These are phyloP conservation scores for Stephanodiscus minutulus DNA, from an alignment of 108 stramenopile genomes.

Conservation along the genomic window DNA sequence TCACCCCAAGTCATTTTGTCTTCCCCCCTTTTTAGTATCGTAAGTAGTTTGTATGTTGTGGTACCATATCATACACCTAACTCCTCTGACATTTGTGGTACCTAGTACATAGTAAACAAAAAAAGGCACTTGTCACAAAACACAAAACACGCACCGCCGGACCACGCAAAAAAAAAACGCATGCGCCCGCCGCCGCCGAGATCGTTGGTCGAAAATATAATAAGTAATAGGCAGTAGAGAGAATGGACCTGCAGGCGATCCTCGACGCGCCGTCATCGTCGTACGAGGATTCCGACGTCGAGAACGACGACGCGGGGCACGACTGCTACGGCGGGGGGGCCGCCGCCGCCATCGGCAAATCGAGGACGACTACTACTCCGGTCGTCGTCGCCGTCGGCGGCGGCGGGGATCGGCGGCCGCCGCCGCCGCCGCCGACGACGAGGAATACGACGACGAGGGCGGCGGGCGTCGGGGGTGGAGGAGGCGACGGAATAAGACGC, in stretches of 20 bases:
- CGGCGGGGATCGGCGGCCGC: not conserved
- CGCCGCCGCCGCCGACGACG: not conserved
- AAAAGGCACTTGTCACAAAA: too few relatives aligned
- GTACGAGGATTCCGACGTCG: conserved; percentile 31
- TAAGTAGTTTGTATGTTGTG: too few relatives aligned
- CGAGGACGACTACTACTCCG: not conserved
- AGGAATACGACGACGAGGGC: not conserved
- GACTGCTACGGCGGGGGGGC: not conserved
- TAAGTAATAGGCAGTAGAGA: too few relatives aligned
- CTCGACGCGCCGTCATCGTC: conserved; percentile 50
- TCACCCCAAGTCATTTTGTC: too few relatives aligned
- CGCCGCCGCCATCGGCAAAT: not conserved
- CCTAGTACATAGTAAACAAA: too few relatives aligned
- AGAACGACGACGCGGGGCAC: conserved; percentile 4
- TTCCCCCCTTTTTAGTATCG: too few relatives aligned
- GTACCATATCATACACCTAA: too few relatives aligned
- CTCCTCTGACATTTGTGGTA: too few relatives aligned
- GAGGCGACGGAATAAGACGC: not conserved
- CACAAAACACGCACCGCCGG: too few relatives aligned
- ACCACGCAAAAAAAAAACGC: too few relatives aligned
- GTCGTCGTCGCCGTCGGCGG: not conserved
- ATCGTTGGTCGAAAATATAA: too few relatives aligned
- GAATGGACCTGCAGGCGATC: conserved; percentile 68
- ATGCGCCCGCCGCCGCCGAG: too few relatives aligned
- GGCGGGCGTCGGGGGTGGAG: not conserved